Percentiles rank a stretch among this genome's conserved stretches.
These are phyloP conservation scores for Macrocybe gigantea DNA, from an alignment of 768 basidiomycete species.

Conservation along the genomic window DNA sequence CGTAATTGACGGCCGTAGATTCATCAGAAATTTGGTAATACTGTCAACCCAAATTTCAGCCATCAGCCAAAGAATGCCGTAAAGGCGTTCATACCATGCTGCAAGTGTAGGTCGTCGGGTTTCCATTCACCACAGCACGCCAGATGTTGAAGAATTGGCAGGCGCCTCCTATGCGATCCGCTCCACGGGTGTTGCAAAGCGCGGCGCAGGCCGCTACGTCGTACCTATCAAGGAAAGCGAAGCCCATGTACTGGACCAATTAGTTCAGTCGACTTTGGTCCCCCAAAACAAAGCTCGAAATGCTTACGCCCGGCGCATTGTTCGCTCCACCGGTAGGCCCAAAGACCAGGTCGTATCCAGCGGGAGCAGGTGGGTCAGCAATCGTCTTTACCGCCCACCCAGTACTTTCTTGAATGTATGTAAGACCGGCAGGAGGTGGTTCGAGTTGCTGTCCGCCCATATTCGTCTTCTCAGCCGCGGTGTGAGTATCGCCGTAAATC, in stretches of 20 bases:
- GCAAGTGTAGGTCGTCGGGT: conserved; percentile 41
- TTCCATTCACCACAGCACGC: conserved; percentile 37
- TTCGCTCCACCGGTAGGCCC: conserved; percentile 42
- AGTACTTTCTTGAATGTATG: conserved; percentile 38
- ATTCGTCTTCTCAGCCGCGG: conserved; percentile 38
- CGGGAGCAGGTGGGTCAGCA: conserved; percentile 31
- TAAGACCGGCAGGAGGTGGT: conserved; percentile 25
- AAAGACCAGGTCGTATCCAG: conserved; percentile 40
- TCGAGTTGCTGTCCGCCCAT: conserved; percentile 36
- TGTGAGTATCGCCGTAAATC: conserved; percentile 36
- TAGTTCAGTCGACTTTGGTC: neutral
- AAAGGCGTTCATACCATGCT: conserved; percentile 29
- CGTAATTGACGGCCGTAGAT: conserved; percentile 38
- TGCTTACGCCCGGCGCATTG: conserved; percentile 24
- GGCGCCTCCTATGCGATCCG: conserved; percentile 34
- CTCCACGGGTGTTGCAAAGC: conserved; percentile 34
- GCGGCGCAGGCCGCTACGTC: conserved; percentile 38
- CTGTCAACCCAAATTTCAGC: conserved; percentile 13
- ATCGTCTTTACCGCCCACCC: conserved; percentile 32
- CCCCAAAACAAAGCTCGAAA: conserved; percentile 2
- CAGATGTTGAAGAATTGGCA: conserved; percentile 48
- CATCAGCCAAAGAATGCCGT: neutral
- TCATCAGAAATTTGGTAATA: conserved; percentile 36
- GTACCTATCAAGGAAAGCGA: conserved; percentile 38
- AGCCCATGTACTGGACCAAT: conserved; percentile 38